These are phyloP conservation scores for Lasiosphaeriaceae sp. DNA, from an alignment of 495 filamentous ascomycete species.

Conservation along the genomic window DNA sequence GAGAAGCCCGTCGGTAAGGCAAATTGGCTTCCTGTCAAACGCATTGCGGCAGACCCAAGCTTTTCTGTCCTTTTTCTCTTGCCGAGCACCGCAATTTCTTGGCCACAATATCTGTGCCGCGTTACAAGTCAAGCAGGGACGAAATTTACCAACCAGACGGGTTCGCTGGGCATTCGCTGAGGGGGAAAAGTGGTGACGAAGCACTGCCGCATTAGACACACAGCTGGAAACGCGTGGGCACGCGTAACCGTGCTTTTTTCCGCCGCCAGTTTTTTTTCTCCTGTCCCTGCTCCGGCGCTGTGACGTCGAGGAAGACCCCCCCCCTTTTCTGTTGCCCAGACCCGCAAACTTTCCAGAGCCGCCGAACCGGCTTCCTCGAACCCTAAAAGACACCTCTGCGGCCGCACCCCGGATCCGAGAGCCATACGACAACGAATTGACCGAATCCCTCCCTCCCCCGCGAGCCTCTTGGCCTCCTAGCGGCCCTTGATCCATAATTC, in stretches of 20 bases:
- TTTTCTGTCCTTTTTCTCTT: too few relatives aligned
- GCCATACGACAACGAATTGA: background rate
- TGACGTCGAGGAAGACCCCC: slow-evolving; percentile 8
- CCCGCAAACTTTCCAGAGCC: background rate
- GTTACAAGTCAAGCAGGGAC: too few relatives aligned
- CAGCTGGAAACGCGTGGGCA: background rate
- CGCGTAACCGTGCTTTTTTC: slow-evolving; percentile 8
- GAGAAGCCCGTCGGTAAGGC: too few relatives aligned
- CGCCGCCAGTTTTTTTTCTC: slow-evolving; percentile 4
- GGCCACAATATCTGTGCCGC: too few relatives aligned
- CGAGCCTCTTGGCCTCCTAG: background rate
- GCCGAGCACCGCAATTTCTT: too few relatives aligned
- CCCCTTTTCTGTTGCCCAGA: slow-evolving; percentile 10
- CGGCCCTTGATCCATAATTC: background rate
- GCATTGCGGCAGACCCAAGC: too few relatives aligned
- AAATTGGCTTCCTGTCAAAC: too few relatives aligned
- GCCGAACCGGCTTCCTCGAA: background rate
- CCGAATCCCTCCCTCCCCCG: background rate
- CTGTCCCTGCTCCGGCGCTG: too few relatives aligned
- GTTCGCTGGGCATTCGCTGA: too few relatives aligned
- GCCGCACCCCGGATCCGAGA: background rate
- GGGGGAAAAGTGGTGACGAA: background rate
- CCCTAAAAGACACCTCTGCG: background rate
- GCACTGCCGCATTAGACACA: too few relatives aligned
- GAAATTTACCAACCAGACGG: too few relatives aligned